Base-by-base conservation (phyloP, 2,329 filamentous ascomycete species). In the Leptosphaerulina australis region DNA sequence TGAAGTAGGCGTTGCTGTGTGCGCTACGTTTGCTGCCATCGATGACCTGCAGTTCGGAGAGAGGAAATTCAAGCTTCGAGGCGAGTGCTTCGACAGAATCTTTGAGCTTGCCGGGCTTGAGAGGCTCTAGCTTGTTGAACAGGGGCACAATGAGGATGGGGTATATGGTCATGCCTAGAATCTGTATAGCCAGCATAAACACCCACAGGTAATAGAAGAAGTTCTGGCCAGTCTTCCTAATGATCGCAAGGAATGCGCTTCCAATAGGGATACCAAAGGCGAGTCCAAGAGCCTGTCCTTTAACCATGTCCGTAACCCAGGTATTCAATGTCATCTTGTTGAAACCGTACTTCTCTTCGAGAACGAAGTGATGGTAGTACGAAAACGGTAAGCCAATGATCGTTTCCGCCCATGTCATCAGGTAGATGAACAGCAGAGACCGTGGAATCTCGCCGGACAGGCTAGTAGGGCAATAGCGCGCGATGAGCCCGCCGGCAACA, bases 151-250 rank as follows among this genome's bases (percentile, higher is more conserved):
- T 97, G 56, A 88, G 86, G 66, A 96, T 90, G 1, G 94, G 94
- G 77, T 97, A 99, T 71, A 97, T 88, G 35, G 94, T 96, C 67
- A 97, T 96, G 77, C 90, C 92, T 73, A 94, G 93, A 56, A 97
- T 82, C 77, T 97, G 94, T 30, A 99, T 84, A 50, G 84, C 87
- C 53, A 96, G 86, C 62, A 89, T 88, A 68, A 99, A 97, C 52
- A 94, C 77, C 92, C 93, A 99, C 49, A 99, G 85, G 73, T 97
- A 99, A 79, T 95, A 96, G 81, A 97, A 97, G 82, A 99, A 99
- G 70, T 87, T 84, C 70, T 88, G 90, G 59, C 94, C 94, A 10
- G 95, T 97, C 77, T 88, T 90, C 76, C 96, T 88, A 66, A 99
- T 88, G 70, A 99, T 99, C 73, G 89, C 85, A 67, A 97, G 83